Conservation (phyloP, 176 grass and related monocot genomes). For the Ensete glaucum region DNA sequence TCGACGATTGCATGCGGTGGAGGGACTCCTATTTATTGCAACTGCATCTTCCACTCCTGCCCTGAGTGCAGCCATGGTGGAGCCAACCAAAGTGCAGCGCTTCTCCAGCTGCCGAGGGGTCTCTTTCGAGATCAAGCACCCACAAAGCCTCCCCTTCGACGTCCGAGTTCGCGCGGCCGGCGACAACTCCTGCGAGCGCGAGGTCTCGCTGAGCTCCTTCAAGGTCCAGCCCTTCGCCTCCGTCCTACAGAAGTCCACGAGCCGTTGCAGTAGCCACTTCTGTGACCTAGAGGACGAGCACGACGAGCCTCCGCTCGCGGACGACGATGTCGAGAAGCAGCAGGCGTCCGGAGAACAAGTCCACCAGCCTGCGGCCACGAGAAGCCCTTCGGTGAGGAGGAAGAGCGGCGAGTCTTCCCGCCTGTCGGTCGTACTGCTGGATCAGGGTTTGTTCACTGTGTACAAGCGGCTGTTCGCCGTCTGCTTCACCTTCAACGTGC, state of each 20-base stretch:
- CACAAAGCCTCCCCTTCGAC: constrained; percentile 12
- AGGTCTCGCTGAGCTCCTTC: constrained; percentile 4
- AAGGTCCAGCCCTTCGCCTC: constrained; percentile 9
- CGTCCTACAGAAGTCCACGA: background rate
- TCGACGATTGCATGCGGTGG: too few species aligned
- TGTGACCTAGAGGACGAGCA: constrained; percentile 38
- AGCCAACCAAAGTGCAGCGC: constrained; percentile 4
- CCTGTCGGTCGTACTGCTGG: constrained; percentile 44
- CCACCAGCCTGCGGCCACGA: background rate
- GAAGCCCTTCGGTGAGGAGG: constrained; percentile 9
- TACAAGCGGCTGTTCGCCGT: constrained; percentile 60
- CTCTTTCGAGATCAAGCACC: constrained; percentile 46
- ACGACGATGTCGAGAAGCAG: constrained; percentile 5
- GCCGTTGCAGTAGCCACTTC: constrained; percentile 53
- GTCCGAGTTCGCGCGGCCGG: background rate
- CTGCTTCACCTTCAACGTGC: constrained; percentile 30
- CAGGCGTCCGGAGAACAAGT: background rate
- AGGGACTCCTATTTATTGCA: too few species aligned
- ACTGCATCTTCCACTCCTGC: background rate
- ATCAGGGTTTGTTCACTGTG: constrained; percentile 68
- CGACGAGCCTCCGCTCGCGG: background rate
- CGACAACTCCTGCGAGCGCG: background rate
- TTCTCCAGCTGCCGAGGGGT: constrained; percentile 64
- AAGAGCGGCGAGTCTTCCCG: constrained; percentile 20
- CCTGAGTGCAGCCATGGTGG: background rate